phyloP scores from a whole-genome alignment of 306 rosid species.

The Cotoneaster glaucophyllus region DNA sequence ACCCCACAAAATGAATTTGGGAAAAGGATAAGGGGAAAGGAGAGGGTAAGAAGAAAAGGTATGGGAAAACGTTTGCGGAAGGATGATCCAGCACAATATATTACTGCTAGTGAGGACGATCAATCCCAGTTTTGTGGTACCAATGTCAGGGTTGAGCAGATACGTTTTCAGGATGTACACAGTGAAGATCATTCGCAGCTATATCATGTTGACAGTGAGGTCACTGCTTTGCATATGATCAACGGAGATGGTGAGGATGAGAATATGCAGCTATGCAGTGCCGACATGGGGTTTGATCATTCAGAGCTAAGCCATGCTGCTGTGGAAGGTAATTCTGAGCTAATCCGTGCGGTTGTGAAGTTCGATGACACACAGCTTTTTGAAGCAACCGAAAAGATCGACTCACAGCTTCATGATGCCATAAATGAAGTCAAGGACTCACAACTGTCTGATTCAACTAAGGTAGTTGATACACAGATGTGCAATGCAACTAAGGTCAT shows the following conservation, averaged over 20 bases:
- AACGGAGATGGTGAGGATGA: constrained; percentile 42
- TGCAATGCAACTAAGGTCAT: constrained; percentile 9
- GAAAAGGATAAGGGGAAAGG: constrained; percentile 86
- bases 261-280: constrained; percentile 49
- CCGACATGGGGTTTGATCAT: constrained; percentile 52
- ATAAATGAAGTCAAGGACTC: constrained; percentile 23
- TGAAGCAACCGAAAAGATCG: constrained; percentile 28
- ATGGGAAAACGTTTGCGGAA: constrained; percentile 70
- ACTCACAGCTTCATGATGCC: constrained; percentile 23
- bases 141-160: constrained; percentile 47
- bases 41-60: constrained; percentile 88
- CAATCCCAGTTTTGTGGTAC: constrained; percentile 67
- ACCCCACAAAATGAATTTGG: constrained; percentile 59
- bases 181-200: constrained; percentile 51
- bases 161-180: constrained; percentile 40
- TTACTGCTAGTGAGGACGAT: constrained; percentile 62
- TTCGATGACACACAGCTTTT: constrained; percentile 20
- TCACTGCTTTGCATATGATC: constrained; percentile 42
- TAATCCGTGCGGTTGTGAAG: neutral
- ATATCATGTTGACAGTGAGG: constrained; percentile 42
- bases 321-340: constrained; percentile 32
- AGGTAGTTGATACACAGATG: constrained; percentile 21
- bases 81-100: constrained; percentile 55
- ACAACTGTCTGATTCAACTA: constrained; percentile 19
- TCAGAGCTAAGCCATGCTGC: constrained; percentile 42